phyloP scores from a whole-genome alignment of 2,329 filamentous ascomycete species.

The Tolypocladium endophyticum region DNA sequence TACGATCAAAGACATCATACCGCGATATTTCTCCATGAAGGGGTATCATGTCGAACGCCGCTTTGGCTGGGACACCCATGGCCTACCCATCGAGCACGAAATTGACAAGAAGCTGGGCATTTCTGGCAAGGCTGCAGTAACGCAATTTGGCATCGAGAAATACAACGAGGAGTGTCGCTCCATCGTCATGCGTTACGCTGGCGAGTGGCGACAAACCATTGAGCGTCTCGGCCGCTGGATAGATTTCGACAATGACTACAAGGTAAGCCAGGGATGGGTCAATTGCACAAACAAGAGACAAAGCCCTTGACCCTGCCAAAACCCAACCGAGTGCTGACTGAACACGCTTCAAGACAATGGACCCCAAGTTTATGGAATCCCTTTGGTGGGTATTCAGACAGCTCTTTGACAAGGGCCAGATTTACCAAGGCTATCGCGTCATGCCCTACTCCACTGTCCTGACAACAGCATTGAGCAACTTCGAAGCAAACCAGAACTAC shows the following conservation, averaged over 20 bases:
- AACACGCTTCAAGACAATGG: conserved; percentile 62
- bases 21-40: conserved; percentile 96
- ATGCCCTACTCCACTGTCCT: conserved; percentile 93
- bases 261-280: conserved; percentile 40
- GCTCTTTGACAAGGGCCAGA: conserved; percentile 77
- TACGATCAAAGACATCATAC: conserved; percentile 95
- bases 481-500: conserved; percentile 91
- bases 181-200: conserved; percentile 85
- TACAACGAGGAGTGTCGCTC: conserved; percentile 89
- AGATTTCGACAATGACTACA: conserved; percentile 96
- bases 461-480: conserved; percentile 83
- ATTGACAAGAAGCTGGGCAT: conserved; percentile 95
- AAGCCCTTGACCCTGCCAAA: background rate
- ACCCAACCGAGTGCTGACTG: background rate
- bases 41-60: conserved; percentile 84
- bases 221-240: conserved; percentile 90
- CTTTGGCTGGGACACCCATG: conserved; percentile 93
- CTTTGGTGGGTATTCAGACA: conserved; percentile 97
- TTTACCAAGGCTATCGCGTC: conserved; percentile 84
- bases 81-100: conserved; percentile 90
- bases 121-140: conserved; percentile 76
- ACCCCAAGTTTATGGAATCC: conserved; percentile 89
- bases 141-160: conserved; percentile 72
- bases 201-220: conserved; percentile 81
- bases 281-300: background rate